Percentiles rank a stretch among this genome's conserved stretches.
These are phyloP conservation scores for Kluyveromyces dobzhanskii DNA, from an alignment of 805 yeast genomes.

Conservation along the genomic window DNA sequence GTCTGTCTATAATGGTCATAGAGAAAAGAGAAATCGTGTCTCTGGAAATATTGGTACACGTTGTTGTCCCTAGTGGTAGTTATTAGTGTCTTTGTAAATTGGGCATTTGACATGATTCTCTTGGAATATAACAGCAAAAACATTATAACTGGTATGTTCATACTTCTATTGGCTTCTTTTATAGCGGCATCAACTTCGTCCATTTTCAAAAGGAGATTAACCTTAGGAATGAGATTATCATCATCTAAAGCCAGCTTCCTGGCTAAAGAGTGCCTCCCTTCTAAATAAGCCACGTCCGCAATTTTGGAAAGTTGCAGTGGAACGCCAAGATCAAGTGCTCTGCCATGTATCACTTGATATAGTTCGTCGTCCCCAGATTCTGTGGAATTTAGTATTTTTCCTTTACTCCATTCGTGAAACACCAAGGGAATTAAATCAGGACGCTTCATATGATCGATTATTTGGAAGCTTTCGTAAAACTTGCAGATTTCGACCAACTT, in stretches of 20 bases:
- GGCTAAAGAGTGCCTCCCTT: conserved; percentile 69
- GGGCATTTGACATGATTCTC: conserved; percentile 49
- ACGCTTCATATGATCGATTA: conserved; percentile 41
- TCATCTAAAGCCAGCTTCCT: conserved; percentile 62
- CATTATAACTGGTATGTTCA: conserved; percentile 32
- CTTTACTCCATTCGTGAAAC: conserved; percentile 73
- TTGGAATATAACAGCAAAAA: conserved; percentile 38
- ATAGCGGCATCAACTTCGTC: conserved; percentile 67
- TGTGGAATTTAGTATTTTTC: conserved; percentile 49
- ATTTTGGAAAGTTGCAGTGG: conserved; percentile 16
- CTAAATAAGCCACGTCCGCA: conserved; percentile 31
- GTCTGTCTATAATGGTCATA: conserved; percentile 56
- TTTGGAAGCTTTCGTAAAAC: conserved; percentile 54
- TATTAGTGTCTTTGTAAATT: conserved; percentile 56
- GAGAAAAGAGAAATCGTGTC: conserved; percentile 32
- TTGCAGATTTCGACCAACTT: conserved; percentile 50
- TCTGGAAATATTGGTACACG: conserved; percentile 28
- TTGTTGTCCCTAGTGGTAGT: conserved; percentile 31
- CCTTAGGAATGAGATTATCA: conserved; percentile 45
- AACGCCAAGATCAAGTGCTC: conserved; percentile 27
- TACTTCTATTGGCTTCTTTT: conserved; percentile 51
- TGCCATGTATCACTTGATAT: conserved; percentile 39
- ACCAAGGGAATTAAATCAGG: conserved; percentile 40
- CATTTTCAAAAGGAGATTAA: conserved; percentile 57
- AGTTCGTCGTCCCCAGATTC: conserved; percentile 53